A percentile compares a stretch with the other conserved stretches of the same genome.
These are phyloP conservation scores for Dendryphion nanum DNA, from an alignment of 2,329 filamentous ascomycete genomes.

Conservation along the genomic window DNA sequence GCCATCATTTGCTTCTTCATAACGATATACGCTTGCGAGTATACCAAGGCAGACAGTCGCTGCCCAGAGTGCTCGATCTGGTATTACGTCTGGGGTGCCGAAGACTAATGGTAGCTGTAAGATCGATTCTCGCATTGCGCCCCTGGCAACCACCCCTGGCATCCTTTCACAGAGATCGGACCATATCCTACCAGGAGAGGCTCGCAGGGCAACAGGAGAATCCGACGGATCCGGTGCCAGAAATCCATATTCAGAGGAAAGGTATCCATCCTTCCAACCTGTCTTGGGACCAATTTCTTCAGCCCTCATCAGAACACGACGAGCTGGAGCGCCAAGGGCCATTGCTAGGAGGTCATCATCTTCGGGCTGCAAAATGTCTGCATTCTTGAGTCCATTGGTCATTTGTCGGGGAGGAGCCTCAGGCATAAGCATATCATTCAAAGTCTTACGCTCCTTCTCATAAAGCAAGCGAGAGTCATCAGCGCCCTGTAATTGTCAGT, in stretches of 20 bases:
- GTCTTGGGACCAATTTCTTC: constrained; percentile 51
- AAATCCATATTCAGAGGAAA: constrained; percentile 52
- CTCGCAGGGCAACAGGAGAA: constrained; percentile 45
- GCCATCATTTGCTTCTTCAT: constrained; percentile 54
- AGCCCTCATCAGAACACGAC: constrained; percentile 53
- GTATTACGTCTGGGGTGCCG: constrained; percentile 51
- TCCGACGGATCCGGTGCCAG: constrained; percentile 53
- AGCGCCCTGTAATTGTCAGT: constrained; percentile 2
- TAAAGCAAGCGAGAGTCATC: constrained; percentile 9
- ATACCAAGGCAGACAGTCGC: constrained; percentile 54
- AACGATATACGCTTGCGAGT: constrained; percentile 55
- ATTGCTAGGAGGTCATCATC: constrained; percentile 53
- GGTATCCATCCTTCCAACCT: constrained; percentile 55
- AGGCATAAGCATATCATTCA: constrained; percentile 21
- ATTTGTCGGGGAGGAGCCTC: constrained; percentile 14
- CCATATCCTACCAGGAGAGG: constrained; percentile 53
- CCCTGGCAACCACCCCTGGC: constrained; percentile 51
- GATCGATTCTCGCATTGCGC: constrained; percentile 51
- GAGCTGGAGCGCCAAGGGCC: constrained; percentile 53
- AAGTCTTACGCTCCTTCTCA: constrained; percentile 14
- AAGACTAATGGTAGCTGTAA: constrained; percentile 50
- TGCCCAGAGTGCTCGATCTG: constrained; percentile 53
- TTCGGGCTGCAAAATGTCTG: constrained; percentile 48
- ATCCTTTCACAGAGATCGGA: constrained; percentile 54
- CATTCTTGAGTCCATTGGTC: constrained; percentile 41